A percentile compares a stretch with the other conserved stretches of the same genome.
Evolutionary conservation across 768 basidiomycete genomes (phyloP).

Genomic region (Cubamyces sp.): DNA sequence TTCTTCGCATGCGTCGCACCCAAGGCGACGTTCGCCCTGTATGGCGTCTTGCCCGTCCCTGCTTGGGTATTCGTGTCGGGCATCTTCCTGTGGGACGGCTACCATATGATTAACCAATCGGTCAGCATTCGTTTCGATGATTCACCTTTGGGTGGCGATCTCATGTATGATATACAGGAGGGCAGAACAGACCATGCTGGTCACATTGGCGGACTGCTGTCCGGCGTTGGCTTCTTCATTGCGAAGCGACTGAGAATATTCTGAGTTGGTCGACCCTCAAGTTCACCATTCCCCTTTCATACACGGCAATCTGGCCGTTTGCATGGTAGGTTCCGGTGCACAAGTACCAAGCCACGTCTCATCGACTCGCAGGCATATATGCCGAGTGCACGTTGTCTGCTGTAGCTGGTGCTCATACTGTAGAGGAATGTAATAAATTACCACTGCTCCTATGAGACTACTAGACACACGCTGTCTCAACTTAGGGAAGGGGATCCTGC

Average conservation of each 20-base stretch:
- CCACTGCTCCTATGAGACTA: not conserved
- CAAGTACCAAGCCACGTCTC: not conserved
- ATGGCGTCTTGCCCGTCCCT: slow-evolving; percentile 77
- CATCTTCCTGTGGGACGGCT: slow-evolving; percentile 64
- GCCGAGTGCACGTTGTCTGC: too few species aligned
- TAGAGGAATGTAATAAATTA: slow-evolving; percentile 3
- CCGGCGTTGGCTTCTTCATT: slow-evolving; percentile 59
- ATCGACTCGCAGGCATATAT: not conserved
- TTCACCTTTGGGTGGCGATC: slow-evolving; percentile 5
- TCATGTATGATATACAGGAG: slow-evolving; percentile 41
- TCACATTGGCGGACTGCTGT: slow-evolving; percentile 69
- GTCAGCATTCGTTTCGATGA: slow-evolving; percentile 27
- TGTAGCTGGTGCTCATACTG: too few species aligned
- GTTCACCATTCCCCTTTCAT: not conserved
- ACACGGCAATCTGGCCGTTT: not conserved
- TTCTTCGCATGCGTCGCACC: slow-evolving; percentile 76
- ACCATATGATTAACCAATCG: slow-evolving; percentile 38
- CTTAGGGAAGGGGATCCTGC: slow-evolving; percentile 33
- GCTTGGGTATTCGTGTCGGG: slow-evolving; percentile 77
- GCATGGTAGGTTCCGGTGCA: too few species aligned
- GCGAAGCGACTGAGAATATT: slow-evolving; percentile 31
- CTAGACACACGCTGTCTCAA: not conserved
- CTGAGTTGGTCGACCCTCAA: slow-evolving; percentile 5
- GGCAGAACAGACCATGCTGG: slow-evolving; percentile 61
- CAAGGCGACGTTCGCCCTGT: slow-evolving; percentile 65